These are phyloP conservation scores for Ganoderma sp. DNA, from an alignment of 1,284 basidiomycete genomes.

Conservation along the genomic window DNA sequence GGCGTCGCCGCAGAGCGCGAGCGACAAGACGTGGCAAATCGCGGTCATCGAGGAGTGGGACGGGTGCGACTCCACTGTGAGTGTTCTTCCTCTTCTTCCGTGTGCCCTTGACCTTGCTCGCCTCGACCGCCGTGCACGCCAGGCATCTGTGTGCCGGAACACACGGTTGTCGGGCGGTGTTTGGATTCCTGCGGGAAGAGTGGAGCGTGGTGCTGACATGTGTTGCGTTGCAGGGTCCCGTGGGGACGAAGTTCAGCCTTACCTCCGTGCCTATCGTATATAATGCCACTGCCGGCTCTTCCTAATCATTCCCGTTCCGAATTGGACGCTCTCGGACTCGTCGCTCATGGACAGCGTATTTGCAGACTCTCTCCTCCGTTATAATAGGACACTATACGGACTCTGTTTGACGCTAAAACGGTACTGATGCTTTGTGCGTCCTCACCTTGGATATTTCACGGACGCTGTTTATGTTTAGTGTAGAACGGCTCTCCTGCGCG, in stretches of 20 bases:
- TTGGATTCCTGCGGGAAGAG: not conserved
- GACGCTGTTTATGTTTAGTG: not conserved
- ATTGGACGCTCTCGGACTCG: constrained; percentile 15
- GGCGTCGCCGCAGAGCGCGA: constrained; percentile 43
- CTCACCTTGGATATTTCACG: not conserved
- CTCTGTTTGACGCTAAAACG: not conserved
- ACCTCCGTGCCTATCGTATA: constrained; percentile 39
- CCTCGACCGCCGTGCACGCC: not conserved
- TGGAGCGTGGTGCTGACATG: constrained; percentile 8
- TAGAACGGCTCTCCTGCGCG: not conserved
- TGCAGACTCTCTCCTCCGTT: constrained; percentile 1
- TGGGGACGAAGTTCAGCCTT: constrained; percentile 39
- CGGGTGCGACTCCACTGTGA: constrained; percentile 40
- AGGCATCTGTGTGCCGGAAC: not conserved
- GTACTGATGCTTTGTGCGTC: not conserved
- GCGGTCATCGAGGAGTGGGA: constrained; percentile 55
- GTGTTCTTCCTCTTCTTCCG: constrained; percentile 28
- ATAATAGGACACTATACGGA: not conserved
- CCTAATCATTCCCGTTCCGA: constrained; percentile 1
- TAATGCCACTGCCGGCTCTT: constrained; percentile 37
- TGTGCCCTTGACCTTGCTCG: no score
- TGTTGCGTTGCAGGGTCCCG: constrained; percentile 33
- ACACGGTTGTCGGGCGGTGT: not conserved
- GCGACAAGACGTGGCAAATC: constrained; percentile 46
- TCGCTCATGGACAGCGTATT: constrained; percentile 14